Base-by-base conservation (phyloP, 805 yeast genomes). In the Vanderwaltozyma yarrowii region DNA sequence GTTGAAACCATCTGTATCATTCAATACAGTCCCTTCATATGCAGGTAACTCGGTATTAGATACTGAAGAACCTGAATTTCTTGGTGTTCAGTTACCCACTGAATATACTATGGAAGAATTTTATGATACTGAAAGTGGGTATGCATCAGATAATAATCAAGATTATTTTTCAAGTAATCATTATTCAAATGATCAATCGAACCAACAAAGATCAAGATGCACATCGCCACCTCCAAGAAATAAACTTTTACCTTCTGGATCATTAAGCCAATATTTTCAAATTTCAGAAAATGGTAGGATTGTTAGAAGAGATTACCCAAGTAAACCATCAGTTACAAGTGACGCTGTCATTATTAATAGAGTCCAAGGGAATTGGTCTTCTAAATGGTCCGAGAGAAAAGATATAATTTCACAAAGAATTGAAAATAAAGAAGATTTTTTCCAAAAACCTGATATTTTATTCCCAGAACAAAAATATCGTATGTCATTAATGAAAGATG, bases 221-320 rank as follows among this genome's bases (percentile, higher is more conserved):
- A 33, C 39, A 1, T 32, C 46, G 8, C 37, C 47, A 3, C 41
- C 43, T 7, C 35, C 24, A 5, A 31, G 20, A 12, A 23, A 24
- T 5, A 26, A 34, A 13, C 27, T 24, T 10, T 8, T 4, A 4
- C 11, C 27, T 8, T 4, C 27, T 24, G 23, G 23, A 6, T 24
- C 27, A 30, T 19, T 24, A 40, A 19, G 35, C 41, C 2, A 34
- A 41, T 31, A 41, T 45, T 53, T 58, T 25, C 45, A 47, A 27
- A 45, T 55, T 19, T 51, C 61, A 8, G 49, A 49, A 28, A 52
- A 56, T 41, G 64, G 64, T 17, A 52, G 47, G 35, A 54, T 59
- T 20, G 58, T 54, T 5, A 49, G 64, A 36, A 50, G 50, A 7
- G 64, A 59, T 36, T 60, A 60, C 29, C 63, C 62, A 14, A 52